These are phyloP conservation scores for Cryoendolithus antarcticus DNA, from an alignment of 2,329 filamentous ascomycete species.

Conservation along the genomic window DNA sequence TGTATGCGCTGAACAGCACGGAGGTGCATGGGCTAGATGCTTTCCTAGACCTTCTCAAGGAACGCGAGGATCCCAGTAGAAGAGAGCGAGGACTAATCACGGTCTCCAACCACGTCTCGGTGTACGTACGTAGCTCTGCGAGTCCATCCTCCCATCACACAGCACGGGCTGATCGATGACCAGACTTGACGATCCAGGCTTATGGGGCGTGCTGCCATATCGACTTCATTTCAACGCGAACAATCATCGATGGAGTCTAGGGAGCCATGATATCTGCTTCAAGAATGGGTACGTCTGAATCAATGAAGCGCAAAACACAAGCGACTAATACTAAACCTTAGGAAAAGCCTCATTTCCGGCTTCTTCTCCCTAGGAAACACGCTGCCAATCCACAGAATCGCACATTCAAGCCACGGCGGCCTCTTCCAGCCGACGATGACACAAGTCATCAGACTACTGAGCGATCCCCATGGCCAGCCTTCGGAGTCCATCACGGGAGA, in stretches of 20 bases:
- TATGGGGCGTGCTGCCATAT: slow-evolving; percentile 81
- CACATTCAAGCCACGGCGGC: slow-evolving; percentile 68
- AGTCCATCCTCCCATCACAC: background rate
- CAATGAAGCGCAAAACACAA: background rate
- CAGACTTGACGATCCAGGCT: slow-evolving; percentile 84
- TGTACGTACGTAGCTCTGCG: slow-evolving; percentile 49
- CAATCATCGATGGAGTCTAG: slow-evolving; percentile 78
- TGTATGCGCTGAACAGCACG: slow-evolving; percentile 61
- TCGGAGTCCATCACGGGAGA: background rate
- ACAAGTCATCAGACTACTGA: slow-evolving; percentile 74
- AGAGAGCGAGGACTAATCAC: slow-evolving; percentile 72
- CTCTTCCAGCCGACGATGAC: slow-evolving; percentile 82
- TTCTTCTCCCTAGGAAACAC: slow-evolving; percentile 90
- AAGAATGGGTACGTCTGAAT: slow-evolving; percentile 55
- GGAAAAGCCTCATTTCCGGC: slow-evolving; percentile 47
- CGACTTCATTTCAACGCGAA: slow-evolving; percentile 57
- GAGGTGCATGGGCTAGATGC: slow-evolving; percentile 64
- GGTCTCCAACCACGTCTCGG: slow-evolving; percentile 77
- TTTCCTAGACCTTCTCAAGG: slow-evolving; percentile 66
- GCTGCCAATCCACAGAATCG: slow-evolving; percentile 71
- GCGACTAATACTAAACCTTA: background rate
- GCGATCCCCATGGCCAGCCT: slow-evolving; percentile 28
- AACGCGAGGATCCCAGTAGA: slow-evolving; percentile 51
- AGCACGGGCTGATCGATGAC: slow-evolving; percentile 7
- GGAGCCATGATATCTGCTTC: slow-evolving; percentile 92